Conservation (phyloP, 2,329 filamentous ascomycete genomes). For the Plenodomus tracheiphilus region DNA sequence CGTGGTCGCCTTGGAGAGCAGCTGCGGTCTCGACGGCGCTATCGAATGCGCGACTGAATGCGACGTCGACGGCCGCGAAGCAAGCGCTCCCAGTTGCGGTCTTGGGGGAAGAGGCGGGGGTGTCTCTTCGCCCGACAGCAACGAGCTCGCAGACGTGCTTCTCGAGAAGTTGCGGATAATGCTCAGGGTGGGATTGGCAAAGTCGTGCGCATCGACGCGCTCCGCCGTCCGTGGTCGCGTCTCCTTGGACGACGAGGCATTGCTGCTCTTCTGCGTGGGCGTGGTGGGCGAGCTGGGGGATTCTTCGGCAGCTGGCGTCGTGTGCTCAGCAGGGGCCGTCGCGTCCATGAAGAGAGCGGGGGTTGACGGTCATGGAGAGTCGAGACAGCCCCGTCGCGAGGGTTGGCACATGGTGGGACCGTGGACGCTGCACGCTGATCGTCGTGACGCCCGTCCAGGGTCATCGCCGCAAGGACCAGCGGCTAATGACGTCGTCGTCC, state of each 20-base stretch:
- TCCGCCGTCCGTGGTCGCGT: slow-evolving; percentile 16
- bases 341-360: slow-evolving; percentile 30
- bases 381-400: slow-evolving; percentile 8
- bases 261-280: slow-evolving; percentile 47
- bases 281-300: slow-evolving; percentile 14
- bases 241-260: slow-evolving; percentile 14
- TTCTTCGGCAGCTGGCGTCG: slow-evolving; percentile 16
- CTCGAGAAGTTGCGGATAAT: slow-evolving; percentile 35
- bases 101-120: slow-evolving; percentile 62
- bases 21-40: slow-evolving; percentile 48
- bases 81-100: slow-evolving; percentile 43
- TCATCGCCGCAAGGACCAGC: slow-evolving; percentile 11
- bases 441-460: slow-evolving; percentile 10
- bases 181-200: slow-evolving; percentile 38
- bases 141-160: slow-evolving; percentile 29
- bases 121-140: slow-evolving; percentile 48
- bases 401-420: slow-evolving; percentile 8
- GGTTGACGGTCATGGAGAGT: slow-evolving; percentile 27
- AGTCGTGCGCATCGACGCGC: slow-evolving; percentile 33
- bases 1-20: slow-evolving; percentile 73
- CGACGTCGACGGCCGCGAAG: slow-evolving; percentile 43
- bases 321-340: slow-evolving; percentile 30
- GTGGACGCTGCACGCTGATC: not conserved
- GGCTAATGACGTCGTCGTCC: slow-evolving; percentile 10
- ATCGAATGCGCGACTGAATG: slow-evolving; percentile 48